These are phyloP conservation scores for Tanacetum coccineum DNA, from an alignment of 129 eudicot species.

Conservation along the genomic window DNA sequence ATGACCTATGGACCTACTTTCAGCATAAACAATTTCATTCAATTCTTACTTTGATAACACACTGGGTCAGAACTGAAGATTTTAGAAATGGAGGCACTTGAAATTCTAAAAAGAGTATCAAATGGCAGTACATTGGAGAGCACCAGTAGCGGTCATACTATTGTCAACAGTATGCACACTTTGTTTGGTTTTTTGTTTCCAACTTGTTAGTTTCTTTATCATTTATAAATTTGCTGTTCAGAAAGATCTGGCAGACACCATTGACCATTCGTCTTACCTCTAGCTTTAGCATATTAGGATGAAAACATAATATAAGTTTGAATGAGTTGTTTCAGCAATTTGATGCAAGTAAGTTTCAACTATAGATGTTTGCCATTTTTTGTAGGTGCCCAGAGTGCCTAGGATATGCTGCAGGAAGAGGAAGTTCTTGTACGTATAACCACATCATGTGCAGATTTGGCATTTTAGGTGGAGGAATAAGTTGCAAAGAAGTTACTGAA, in stretches of 20 bases:
- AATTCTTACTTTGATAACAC: background rate
- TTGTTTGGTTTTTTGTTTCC: background rate
- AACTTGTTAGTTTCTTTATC: background rate
- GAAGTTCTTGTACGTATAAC: constrained; percentile 59
- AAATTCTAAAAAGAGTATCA: constrained; percentile 55
- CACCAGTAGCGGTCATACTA: constrained; percentile 37
- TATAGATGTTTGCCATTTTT: background rate
- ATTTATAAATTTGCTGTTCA: constrained; percentile 3
- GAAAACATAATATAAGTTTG: background rate
- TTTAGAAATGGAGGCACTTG: constrained; percentile 66
- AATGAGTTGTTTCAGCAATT: too few species aligned
- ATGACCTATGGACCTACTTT: too few species aligned
- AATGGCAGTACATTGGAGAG: constrained; percentile 38
- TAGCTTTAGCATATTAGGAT: constrained; percentile 8
- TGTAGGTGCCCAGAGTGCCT: constrained; percentile 82
- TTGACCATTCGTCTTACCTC: background rate
- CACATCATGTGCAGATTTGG: constrained; percentile 84
- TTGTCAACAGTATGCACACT: constrained; percentile 47
- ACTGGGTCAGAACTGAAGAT: constrained; percentile 48
- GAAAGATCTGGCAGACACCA: constrained; percentile 7
- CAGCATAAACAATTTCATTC: constrained; percentile 11
- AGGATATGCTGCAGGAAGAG: constrained; percentile 90
- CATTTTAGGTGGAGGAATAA: constrained; percentile 86
- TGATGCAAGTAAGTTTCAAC: too few species aligned
- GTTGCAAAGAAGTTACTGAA: constrained; percentile 91